Conservation (phyloP, 768 basidiomycete genomes). For the Naematelia aurantialba region DNA sequence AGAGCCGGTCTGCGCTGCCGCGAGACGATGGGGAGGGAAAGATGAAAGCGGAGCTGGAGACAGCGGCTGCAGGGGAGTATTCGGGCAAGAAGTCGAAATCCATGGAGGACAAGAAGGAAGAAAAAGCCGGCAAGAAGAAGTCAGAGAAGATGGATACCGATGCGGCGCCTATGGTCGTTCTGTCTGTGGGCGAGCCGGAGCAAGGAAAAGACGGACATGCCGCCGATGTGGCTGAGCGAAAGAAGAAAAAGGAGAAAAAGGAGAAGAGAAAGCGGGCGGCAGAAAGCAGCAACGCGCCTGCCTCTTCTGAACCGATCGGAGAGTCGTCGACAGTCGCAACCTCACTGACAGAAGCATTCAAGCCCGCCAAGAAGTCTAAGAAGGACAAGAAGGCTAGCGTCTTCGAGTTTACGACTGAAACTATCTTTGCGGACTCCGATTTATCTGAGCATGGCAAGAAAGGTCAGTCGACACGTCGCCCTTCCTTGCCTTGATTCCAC, state of each 20-base stretch:
- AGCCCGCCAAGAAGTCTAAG: constrained; percentile 2
- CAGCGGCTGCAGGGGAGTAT: neutral
- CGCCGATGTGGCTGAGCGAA: neutral
- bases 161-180: neutral
- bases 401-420: neutral
- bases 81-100: constrained; percentile 35
- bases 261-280: constrained; percentile 12
- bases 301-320: too few species aligned
- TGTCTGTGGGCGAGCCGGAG: neutral
- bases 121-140: neutral
- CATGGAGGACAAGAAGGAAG: constrained; percentile 15
- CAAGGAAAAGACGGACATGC: constrained; percentile 4
- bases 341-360: neutral
- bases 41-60: neutral
- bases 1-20: neutral
- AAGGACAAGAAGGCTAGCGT: constrained; percentile 4
- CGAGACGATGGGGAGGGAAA: constrained; percentile 4
- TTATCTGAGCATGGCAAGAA: neutral
- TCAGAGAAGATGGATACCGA: neutral
- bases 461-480: neutral
- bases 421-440: neutral
- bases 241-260: constrained; percentile 9
- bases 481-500: neutral
- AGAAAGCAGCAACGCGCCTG: constrained; percentile 6
- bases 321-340: too few species aligned